These are phyloP conservation scores for Trichosporon sp. DNA, from an alignment of 1,284 basidiomycete genomes.

Conservation along the genomic window DNA sequence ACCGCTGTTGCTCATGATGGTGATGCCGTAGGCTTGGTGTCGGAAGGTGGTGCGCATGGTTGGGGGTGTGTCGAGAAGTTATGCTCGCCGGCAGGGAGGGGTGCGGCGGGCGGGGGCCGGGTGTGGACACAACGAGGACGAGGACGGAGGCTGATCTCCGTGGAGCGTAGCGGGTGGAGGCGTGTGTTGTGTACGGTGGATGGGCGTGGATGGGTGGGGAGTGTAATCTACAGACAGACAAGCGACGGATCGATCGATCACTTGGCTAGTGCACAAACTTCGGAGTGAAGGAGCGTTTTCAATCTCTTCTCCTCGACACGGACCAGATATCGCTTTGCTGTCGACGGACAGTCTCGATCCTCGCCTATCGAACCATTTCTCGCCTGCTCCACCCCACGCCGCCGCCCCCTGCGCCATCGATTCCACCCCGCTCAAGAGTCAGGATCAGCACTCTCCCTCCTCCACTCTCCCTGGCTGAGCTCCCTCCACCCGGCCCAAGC, in stretches of 20 bases:
- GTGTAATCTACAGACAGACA: background rate
- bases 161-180: background rate
- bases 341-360: background rate
- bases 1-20: slow-evolving; percentile 10
- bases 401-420: background rate
- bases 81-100: background rate
- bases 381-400: background rate
- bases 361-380: background rate
- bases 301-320: no score
- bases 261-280: background rate
- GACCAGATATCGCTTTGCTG: background rate
- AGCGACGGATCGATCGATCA: background rate
- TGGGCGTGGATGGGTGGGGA: background rate
- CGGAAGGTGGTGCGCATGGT: background rate
- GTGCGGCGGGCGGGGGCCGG: background rate
- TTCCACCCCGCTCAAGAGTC: background rate
- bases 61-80: background rate
- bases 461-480: no score
- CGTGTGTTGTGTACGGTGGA: background rate
- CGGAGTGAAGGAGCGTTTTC: no score
- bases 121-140: background rate
- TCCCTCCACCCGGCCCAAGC: background rate
- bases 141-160: slow-evolving; percentile 3
- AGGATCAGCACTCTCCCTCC: no score
- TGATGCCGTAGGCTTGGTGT: background rate